A percentile compares a stretch with the other conserved stretches of the same genome.
These are phyloP conservation scores for Xylaria acuta DNA, from an alignment of 495 filamentous ascomycete species.

Conservation along the genomic window DNA sequence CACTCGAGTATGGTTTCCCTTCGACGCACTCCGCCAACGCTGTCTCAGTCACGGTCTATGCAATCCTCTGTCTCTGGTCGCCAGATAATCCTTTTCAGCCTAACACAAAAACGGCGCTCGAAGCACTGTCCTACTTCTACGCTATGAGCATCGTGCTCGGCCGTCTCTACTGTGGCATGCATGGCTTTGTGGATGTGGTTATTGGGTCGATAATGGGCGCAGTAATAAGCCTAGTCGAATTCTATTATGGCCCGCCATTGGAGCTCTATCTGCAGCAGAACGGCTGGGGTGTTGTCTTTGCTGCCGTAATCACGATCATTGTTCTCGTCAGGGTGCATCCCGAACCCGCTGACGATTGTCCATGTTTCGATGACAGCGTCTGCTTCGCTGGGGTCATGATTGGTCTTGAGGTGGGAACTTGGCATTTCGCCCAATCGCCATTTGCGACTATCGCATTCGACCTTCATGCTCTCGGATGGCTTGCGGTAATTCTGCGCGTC, in stretches of 20 bases:
- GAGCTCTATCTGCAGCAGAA: conserved; percentile 69
- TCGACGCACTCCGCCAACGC: conserved; percentile 98
- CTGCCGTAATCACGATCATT: conserved; percentile 69
- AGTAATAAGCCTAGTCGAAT: conserved; percentile 69
- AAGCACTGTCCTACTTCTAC: conserved; percentile 77
- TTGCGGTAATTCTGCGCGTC: conserved; percentile 66
- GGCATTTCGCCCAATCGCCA: conserved; percentile 72
- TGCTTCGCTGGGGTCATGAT: conserved; percentile 89
- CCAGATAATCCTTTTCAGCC: conserved; percentile 60
- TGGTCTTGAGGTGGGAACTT: conserved; percentile 78
- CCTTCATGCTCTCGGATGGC: conserved; percentile 64
- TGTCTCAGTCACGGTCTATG: conserved; percentile 90
- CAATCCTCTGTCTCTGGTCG: conserved; percentile 67
- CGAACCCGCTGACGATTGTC: conserved; percentile 95
- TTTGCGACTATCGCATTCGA: conserved; percentile 65
- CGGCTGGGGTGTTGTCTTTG: conserved; percentile 61
- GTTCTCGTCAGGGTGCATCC: conserved; percentile 87
- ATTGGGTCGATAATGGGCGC: conserved; percentile 79
- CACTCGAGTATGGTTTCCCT: conserved; percentile 95
- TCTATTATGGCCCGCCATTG: conserved; percentile 68
- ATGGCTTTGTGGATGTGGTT: conserved; percentile 91
- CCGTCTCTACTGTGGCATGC: conserved; percentile 96
- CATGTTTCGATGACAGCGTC: conserved; percentile 96
- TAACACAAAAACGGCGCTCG: conserved; percentile 61
- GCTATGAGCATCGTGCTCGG: conserved; percentile 89